Evolutionary conservation across 2,329 filamentous ascomycete genomes (phyloP).

Genomic region (Aspergillus hortae): DNA sequence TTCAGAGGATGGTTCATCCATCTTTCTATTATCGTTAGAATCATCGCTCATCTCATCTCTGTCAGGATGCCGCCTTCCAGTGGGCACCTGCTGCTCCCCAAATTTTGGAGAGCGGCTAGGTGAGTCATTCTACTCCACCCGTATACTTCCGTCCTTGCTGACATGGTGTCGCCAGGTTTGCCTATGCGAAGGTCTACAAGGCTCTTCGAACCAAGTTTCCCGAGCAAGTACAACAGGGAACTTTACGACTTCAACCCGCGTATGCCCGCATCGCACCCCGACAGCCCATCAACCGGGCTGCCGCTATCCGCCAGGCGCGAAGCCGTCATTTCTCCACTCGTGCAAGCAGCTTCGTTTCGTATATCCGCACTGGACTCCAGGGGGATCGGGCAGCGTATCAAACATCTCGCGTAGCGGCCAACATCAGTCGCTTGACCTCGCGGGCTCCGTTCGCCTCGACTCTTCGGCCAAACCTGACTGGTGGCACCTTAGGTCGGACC

Average conservation of each 20-base stretch:
- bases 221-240: slow-evolving; percentile 34
- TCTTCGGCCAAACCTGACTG: slow-evolving; percentile 86
- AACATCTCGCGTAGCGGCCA: slow-evolving; percentile 53
- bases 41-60: slow-evolving; percentile 1
- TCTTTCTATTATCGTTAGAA: slow-evolving; percentile 10
- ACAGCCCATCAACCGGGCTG: slow-evolving; percentile 60
- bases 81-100: slow-evolving; percentile 49
- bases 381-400: slow-evolving; percentile 53
- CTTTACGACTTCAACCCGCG: slow-evolving; percentile 56
- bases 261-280: slow-evolving; percentile 55
- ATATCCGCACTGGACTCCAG: slow-evolving; percentile 39
- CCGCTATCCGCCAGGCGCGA: slow-evolving; percentile 61
- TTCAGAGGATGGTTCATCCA: slow-evolving; percentile 15
- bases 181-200: slow-evolving; percentile 45
- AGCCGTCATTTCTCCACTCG: slow-evolving; percentile 62
- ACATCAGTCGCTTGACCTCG: slow-evolving; percentile 62
- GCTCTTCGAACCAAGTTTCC: slow-evolving; percentile 42
- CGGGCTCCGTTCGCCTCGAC: slow-evolving; percentile 84
- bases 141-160: slow-evolving; percentile 16
- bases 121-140: slow-evolving; percentile 23
- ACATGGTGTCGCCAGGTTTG: slow-evolving; percentile 37
- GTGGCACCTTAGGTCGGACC: slow-evolving; percentile 76
- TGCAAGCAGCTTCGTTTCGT: slow-evolving; percentile 48
- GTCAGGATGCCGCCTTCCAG: slow-evolving; percentile 45
- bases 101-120: slow-evolving; percentile 48